Evolutionary conservation across 75 land plant genomes (phyloP), one percentile per base, ranked within the genome.

Genomic region (Azolla pinnata): DNA sequence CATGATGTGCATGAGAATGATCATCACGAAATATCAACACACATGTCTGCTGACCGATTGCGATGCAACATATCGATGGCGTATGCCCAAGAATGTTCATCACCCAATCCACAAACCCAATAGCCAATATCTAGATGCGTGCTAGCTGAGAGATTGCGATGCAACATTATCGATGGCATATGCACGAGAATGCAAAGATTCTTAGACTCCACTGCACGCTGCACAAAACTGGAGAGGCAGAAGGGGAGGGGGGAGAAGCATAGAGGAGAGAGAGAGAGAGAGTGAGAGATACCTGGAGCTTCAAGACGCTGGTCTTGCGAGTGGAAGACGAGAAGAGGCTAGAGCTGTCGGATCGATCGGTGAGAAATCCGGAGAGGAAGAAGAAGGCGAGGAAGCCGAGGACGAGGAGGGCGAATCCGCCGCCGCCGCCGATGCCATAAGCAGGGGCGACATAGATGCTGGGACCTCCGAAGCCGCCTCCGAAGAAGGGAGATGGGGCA

Each of bases 241-340:
- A 35, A 5, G 5, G 40, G 10, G 12, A 12, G 40, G 5, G 5
- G 40, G 40, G 10, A 5, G 40, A 5, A 12, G 40, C 40, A 7
- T 7, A 8, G 4, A 21, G 20, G 21, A 44, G 12, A 12, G 18
- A 35, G 8, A 25, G 10, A 35, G 7, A 0, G 45, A 33, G 29
- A 56, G 33, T 47, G 23, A 4, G 31, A 16, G 44, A 52, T 23
- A 95, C 99, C 91, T 95, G 99, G 57, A 95, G 79, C 68, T 95
- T 90, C 54, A 95, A 32, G 29, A 95, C 91, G 52, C 83, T 86
- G 5, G 85, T 83, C 63, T 75, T 83, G 51, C 81, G 82, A 19
- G 82, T 64, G n/a, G n/a, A n/a, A 0, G 84, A 71, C 0, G 81
- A 59, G 20, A 89, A 67, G 33, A 82, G 59, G 0, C 70, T 81